Evolutionary conservation across 352 stramenopile genomes (phyloP).

Genomic region (Phytopythium helicoides): DNA sequence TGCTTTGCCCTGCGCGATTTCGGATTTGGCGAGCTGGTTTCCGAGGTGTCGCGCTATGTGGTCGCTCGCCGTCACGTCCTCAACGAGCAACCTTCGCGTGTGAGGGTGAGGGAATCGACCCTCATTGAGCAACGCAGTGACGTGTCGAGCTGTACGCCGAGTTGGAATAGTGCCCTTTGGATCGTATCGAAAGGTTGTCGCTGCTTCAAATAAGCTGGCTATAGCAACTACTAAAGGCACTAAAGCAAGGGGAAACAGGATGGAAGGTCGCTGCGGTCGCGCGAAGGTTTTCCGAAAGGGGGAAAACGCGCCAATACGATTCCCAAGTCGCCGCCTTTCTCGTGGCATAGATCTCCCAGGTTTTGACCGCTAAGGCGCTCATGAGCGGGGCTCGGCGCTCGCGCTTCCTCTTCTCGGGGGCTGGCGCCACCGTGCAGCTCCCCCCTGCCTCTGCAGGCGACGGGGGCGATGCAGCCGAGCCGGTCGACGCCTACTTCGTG

Average conservation of each 20-base stretch:
- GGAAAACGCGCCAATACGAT: constrained; percentile 1
- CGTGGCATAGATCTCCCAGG: background rate
- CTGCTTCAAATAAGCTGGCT: no score
- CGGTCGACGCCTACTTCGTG: constrained; percentile 67
- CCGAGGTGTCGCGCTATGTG: background rate
- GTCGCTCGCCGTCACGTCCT: constrained; percentile 4
- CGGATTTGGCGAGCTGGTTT: constrained; percentile 1
- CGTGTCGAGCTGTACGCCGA: constrained; percentile 18
- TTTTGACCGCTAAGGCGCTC: no score
- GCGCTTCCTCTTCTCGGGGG: constrained; percentile 45
- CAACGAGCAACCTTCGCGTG: constrained; percentile 19
- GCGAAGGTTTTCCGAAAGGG: background rate
- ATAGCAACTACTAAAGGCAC: no score
- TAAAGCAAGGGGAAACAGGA: constrained; percentile 1
- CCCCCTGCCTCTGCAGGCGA: background rate
- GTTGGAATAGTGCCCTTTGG: background rate
- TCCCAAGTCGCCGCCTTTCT: constrained; percentile 1
- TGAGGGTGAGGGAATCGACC: background rate
- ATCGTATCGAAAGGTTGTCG: background rate
- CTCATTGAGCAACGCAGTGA: constrained; percentile 41
- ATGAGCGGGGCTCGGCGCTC: constrained; percentile 22
- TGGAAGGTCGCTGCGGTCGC: background rate
- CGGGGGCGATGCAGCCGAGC: constrained; percentile 1
- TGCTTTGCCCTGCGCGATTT: background rate
- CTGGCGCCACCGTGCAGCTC: constrained; percentile 47